Percentiles rank a stretch among this genome's conserved stretches.
These are phyloP conservation scores for Colletotrichum sp. DNA, from an alignment of 2,329 filamentous ascomycete species.

Conservation along the genomic window DNA sequence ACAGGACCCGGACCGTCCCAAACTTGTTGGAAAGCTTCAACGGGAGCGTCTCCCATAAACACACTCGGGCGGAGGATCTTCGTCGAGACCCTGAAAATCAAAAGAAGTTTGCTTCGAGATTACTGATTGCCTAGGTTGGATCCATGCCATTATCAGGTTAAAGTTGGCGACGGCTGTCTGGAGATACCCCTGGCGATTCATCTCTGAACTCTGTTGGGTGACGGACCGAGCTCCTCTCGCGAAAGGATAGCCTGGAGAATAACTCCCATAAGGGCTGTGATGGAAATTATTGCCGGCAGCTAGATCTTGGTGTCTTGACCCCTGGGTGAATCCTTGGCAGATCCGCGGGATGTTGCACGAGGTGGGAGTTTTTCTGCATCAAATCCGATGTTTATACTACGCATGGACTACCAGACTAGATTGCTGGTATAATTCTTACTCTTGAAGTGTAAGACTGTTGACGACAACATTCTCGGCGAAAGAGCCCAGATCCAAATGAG, in stretches of 20 bases:
- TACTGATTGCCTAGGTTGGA: background rate
- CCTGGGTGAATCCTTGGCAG: background rate
- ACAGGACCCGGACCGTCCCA: background rate
- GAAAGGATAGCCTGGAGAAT: background rate
- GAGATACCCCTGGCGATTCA: background rate
- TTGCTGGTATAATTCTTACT: background rate
- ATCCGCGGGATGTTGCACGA: background rate
- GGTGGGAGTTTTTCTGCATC: background rate
- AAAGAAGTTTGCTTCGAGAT: background rate
- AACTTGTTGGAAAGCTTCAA: background rate
- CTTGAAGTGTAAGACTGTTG: background rate
- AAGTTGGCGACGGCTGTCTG: background rate
- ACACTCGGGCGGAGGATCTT: background rate
- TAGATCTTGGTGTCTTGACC: background rate
- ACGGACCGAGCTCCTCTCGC: background rate
- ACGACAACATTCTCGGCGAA: background rate
- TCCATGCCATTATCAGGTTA: background rate
- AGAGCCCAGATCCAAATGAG: background rate
- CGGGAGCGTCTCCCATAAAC: background rate
- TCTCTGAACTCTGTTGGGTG: background rate
- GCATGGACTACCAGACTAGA: background rate
- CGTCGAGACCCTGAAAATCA: background rate
- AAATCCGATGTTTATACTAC: background rate
- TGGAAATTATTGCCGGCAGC: background rate
- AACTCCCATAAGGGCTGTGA: background rate